Percentiles rank a stretch among this genome's conserved stretches.
These are phyloP conservation scores for Zychaea mexicana DNA, from an alignment of 371 early-diverging fungal genomes.

Conservation along the genomic window DNA sequence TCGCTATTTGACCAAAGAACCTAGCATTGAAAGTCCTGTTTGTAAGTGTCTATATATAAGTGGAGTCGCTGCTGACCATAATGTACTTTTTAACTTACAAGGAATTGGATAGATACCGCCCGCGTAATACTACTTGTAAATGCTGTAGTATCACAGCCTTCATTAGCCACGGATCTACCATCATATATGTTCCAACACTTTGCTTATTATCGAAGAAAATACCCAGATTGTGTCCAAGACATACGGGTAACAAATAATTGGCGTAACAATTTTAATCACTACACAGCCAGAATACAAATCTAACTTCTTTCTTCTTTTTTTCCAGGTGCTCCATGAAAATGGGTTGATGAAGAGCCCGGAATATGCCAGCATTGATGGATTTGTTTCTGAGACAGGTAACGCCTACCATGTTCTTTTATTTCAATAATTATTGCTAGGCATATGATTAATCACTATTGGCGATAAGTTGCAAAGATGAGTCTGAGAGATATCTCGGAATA, in stretches of 20 bases:
- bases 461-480: neutral
- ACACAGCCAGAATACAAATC: too few relatives aligned
- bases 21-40: slow-evolving; percentile 61
- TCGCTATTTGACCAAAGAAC: slow-evolving; percentile 70
- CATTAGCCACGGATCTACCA: slow-evolving; percentile 59
- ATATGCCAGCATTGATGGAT: neutral
- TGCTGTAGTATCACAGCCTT: slow-evolving; percentile 29
- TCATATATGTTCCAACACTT: slow-evolving; percentile 73
- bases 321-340: neutral
- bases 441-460: neutral
- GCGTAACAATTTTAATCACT: too few relatives aligned
- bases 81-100: neutral
- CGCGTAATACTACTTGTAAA: slow-evolving; percentile 74
- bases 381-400: neutral
- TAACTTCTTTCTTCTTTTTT: neutral
- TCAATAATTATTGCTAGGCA: neutral
- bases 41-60: too few relatives aligned
- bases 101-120: slow-evolving; percentile 55
- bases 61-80: neutral
- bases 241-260: slow-evolving; percentile 33
- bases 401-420: neutral
- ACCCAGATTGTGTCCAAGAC: slow-evolving; percentile 67
- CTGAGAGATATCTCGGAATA: neutral
- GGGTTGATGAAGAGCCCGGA: slow-evolving; percentile 4
- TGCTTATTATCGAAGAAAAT: slow-evolving; percentile 72